phyloP scores from a whole-genome alignment of 2,329 filamentous ascomycete genomes.

The Thermoascus crustaceus region DNA sequence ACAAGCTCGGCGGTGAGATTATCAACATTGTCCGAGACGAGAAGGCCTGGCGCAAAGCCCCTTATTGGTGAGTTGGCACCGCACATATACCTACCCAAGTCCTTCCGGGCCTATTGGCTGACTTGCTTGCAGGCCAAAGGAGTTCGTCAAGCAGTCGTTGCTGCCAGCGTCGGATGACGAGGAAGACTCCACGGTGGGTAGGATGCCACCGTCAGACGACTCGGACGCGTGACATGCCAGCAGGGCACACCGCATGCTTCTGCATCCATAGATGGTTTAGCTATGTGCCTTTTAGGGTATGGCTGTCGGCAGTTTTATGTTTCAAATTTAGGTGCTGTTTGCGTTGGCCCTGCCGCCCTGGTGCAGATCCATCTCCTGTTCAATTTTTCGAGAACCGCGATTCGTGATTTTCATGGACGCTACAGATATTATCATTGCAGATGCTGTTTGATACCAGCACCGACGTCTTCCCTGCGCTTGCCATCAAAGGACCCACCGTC shows the following conservation, averaged over 20 bases:
- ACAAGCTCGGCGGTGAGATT: constrained; percentile 80
- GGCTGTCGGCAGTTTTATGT: background rate
- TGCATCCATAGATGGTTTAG: background rate
- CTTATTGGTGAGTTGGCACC: constrained; percentile 61
- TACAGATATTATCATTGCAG: constrained; percentile 18
- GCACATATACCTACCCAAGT: background rate
- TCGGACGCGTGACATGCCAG: constrained; percentile 53
- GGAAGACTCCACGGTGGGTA: constrained; percentile 71
- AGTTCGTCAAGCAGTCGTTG: constrained; percentile 62
- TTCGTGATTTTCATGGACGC: too few relatives aligned
- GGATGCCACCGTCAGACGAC: constrained; percentile 74
- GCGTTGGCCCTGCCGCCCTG: too few relatives aligned
- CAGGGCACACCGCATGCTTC: too few relatives aligned
- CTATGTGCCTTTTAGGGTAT: constrained; percentile 3
- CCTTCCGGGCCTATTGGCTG: constrained; percentile 8
- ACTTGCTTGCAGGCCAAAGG: constrained; percentile 57
- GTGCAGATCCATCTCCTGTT: too few relatives aligned
- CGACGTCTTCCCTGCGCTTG: constrained; percentile 6
- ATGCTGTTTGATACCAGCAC: constrained; percentile 12
- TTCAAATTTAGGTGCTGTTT: background rate
- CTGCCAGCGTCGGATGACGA: constrained; percentile 65
- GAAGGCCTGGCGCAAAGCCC: constrained; percentile 80
- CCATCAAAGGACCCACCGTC: constrained; percentile 19
- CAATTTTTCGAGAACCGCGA: too few relatives aligned
- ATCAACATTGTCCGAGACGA: constrained; percentile 88